These are phyloP conservation scores for Hymenoscyphus albidus DNA, from an alignment of 2,329 filamentous ascomycete genomes.

Conservation along the genomic window DNA sequence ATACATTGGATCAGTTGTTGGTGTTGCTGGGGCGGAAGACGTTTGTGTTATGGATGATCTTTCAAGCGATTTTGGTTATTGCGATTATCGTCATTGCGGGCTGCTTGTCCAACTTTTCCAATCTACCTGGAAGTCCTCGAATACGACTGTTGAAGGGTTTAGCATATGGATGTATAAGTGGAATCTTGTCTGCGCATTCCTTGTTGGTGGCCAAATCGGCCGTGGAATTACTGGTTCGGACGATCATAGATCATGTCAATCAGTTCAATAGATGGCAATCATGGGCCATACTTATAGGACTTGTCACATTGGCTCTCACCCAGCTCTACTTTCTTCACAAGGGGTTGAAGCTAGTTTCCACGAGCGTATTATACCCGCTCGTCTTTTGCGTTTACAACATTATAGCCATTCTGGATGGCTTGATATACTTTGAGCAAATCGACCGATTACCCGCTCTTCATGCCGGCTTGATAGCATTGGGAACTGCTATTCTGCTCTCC, in stretches of 20 bases:
- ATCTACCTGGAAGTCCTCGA: constrained; percentile 56
- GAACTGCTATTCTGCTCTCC: constrained; percentile 78
- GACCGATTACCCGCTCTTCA: constrained; percentile 72
- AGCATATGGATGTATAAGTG: constrained; percentile 84
- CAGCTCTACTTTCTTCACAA: constrained; percentile 95
- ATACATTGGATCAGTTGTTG: constrained; percentile 79
- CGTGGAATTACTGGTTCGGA: constrained; percentile 87
- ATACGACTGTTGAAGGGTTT: constrained; percentile 77
- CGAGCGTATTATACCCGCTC: constrained; percentile 90
- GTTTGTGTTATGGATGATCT: constrained; percentile 86
- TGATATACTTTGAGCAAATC: constrained; percentile 94
- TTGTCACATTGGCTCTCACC: constrained; percentile 76
- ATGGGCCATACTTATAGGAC: constrained; percentile 81
- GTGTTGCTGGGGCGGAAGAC: constrained; percentile 66
- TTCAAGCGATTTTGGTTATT: constrained; percentile 70
- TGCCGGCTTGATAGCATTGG: constrained; percentile 77
- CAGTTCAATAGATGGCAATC: constrained; percentile 95
- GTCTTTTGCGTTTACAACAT: constrained; percentile 99
- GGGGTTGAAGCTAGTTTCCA: constrained; percentile 90
- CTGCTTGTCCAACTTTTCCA: constrained; percentile 49
- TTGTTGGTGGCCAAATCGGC: constrained; percentile 93
- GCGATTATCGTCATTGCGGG: constrained; percentile 62
- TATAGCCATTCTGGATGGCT: constrained; percentile 91
- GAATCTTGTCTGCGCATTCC: constrained; percentile 89
- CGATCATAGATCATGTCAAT: constrained; percentile 79